Evolutionary conservation across 1,284 basidiomycete genomes (phyloP), one percentile per base, ranked within the genome.

Genomic region (Xanthoconium separans): DNA sequence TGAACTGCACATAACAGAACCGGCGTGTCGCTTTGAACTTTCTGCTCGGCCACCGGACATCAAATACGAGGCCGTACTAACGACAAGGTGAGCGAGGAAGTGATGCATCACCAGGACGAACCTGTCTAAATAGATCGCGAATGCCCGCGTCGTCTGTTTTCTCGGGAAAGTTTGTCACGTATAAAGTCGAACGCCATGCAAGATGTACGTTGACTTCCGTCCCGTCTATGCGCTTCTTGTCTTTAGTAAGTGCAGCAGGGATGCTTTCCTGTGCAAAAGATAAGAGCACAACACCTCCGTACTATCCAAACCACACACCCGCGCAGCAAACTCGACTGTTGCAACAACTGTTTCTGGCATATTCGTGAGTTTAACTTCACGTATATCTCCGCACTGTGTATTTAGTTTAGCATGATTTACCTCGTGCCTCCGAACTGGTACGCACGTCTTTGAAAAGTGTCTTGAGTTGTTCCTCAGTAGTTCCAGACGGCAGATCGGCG

Each of bases 21-120:
- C 97, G 81, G 27, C 97, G 79, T 1, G 89, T 89, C 51, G 78
- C 84, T 69, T 93, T 95, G 76, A 93, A 96, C 68, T 96, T 95
- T 69, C 95, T 95, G 73, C 94, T 97, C 7, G 97, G 97, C 97
- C 96, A 99, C 18, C 97, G 89, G 13, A 95, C 91, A 60, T 97
- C 94, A 56, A 99, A 92, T 48, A 99, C 83, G 6, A 80, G 81
- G 1, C 97, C 97, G 71, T 90, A 95, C 88, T 95, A 59, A 1
- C 37, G 37, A 36, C 51, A 47, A 45, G 47, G 43, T 58, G 30
- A 59, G 48, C 37, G 8, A 62, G 44, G 47, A 11, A 34, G 30
- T 15, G 27, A 53, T 16, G 50, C 41, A 18, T 6, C 15, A 39
- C 43, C 6, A 24, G 36, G 43, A 58, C 54, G 22, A 58, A 94